Evolutionary conservation across 768 basidiomycete species (phyloP), one percentile per base, ranked within the genome.

Genomic region (Panaeolus cyanescens): DNA sequence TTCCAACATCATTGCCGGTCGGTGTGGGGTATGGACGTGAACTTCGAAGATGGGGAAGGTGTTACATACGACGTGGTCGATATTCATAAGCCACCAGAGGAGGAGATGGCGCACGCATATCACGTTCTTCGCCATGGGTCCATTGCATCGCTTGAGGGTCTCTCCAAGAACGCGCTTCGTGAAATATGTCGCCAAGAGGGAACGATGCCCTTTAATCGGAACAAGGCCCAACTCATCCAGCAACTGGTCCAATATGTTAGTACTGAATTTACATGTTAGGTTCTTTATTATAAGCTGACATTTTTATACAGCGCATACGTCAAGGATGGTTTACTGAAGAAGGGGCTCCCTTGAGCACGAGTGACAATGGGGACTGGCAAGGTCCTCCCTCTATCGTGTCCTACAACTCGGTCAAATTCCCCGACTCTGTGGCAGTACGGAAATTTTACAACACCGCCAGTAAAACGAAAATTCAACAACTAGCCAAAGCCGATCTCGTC

Each of bases 1-100:
- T 54, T 72, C 22, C 59, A 67, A 31, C 62, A 64, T n/a, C 74
- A 74, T 42, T 64, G 62, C 42, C 58, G 67, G 3, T 60, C 68
- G 5, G 53, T 74, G 5, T 72, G 60, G 60, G 63, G 61, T 13
- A 66, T 66, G 60, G 40, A 59, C 32, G 34, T 64, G 20, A 36
- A 57, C 12, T 9, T 53, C 56, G 42, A 30, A 5, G 58, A 59
- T 39, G 55, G 59, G 6, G 58, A 62, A 15, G 53, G 33, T 15
- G 45, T 22, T 15, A 40, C 39, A 2, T 40, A 40, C 10, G 39
- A 40, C 10, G n/a, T 4, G 3, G 22, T 32, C 15, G 58, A 42
- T 15, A 39, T 20, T 9, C n/a, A 40, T 32, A 13, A 32, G 17
- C 58, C 58, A 3, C 30, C 28, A 8, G 39, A 59, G 9, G 39